Evolutionary conservation across 345 rosid species (phyloP).

Genomic region (Aegle marmelos): DNA sequence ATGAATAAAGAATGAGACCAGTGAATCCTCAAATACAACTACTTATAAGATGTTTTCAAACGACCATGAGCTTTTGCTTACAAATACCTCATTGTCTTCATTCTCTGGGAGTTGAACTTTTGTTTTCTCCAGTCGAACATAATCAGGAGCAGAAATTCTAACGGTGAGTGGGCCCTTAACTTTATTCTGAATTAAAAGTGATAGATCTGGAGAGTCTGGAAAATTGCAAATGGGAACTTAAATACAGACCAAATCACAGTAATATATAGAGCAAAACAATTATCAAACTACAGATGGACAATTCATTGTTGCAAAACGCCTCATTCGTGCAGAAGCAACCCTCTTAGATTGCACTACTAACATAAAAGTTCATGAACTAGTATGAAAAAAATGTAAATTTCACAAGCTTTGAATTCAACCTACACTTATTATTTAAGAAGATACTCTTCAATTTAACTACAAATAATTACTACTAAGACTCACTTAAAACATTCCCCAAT

Average conservation of each 20-base stretch:
- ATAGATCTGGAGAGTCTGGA: slow-evolving; percentile 66
- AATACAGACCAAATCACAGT: neutral
- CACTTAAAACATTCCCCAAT: neutral
- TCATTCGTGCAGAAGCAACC: neutral
- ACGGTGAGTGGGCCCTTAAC: slow-evolving; percentile 46
- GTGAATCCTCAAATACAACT: neutral
- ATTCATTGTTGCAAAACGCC: neutral
- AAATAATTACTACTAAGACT: neutral
- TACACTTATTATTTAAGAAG: neutral
- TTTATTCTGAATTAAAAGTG: slow-evolving; percentile 68
- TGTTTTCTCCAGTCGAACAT: slow-evolving; percentile 42
- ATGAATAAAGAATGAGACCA: neutral
- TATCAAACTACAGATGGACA: neutral
- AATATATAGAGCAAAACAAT: neutral
- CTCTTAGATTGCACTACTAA: neutral
- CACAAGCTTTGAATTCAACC: neutral
- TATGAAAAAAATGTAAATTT: neutral
- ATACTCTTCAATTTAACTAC: neutral
- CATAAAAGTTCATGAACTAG: neutral
- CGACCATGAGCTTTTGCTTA: neutral
- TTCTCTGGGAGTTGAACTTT: slow-evolving; percentile 49
- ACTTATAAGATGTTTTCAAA: slow-evolving; percentile 1
- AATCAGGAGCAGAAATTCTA: slow-evolving; percentile 54
- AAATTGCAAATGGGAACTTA: slow-evolving; percentile 8
- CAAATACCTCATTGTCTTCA: slow-evolving; percentile 47